Base-by-base conservation (phyloP, 257 asterid genomes). In the Capsicum baccatum region DNA sequence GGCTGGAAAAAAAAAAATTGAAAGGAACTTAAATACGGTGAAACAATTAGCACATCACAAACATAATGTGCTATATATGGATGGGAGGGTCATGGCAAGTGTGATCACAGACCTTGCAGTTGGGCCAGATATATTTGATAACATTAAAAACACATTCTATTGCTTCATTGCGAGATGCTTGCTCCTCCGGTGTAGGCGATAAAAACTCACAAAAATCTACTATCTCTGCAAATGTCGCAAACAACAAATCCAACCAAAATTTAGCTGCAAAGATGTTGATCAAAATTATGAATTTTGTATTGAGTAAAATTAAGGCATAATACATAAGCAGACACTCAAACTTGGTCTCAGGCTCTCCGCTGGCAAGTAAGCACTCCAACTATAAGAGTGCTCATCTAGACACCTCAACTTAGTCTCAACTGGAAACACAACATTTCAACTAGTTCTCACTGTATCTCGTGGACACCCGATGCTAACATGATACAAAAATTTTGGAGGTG, bases 121-220 rank as follows among this genome's bases (percentile, higher is more conserved):
- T 87, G 58, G 98, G 97, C 99, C 99, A 97, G 83, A 97, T 95
- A 85, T 95, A 91, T 78, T 89, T 93, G 86, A 97, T 90, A 84
- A 97, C 98, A 86, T 86, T 91, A 89, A 87, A 85, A 37, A 97
- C 99, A 37, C 97, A 83, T 84, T 93, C 91, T 74, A 95, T 86
- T 16, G 99, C 98, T 85, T 94, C 94, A 83, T 85, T 79, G 70
- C 99, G 94, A 64, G 92, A 87, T 81, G 86, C 90, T 88, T 89
- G 93, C 88, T 97, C 99, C 91, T 92, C 98, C 0, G 89, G 92
- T 3, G 98, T 95, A 69, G 99, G 99, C 4, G 98, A 95, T 35
- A 97, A 86, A 87, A 97, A 97, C 55, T 97, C 95, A 83, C 97
- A 93, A 86, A 97, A 97, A 86, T 97, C 99, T 63, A 97, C 86